These are phyloP conservation scores for Mycena alexandri DNA, from an alignment of 768 basidiomycete species.

Conservation along the genomic window DNA sequence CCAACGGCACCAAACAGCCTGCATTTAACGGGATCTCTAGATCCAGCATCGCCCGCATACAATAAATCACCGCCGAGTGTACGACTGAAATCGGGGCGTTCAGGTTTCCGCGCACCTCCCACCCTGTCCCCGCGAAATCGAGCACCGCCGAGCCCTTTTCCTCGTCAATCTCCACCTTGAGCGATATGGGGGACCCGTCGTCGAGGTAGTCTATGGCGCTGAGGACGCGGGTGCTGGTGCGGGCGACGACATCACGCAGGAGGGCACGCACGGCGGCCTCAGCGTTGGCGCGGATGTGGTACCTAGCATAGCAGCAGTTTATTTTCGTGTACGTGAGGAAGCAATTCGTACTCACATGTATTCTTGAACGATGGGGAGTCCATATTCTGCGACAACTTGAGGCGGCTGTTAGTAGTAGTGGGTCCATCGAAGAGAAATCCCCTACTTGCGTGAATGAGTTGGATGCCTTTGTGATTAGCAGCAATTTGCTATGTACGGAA, in stretches of 20 bases:
- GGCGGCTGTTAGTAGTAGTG: constrained; percentile 28
- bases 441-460: constrained; percentile 84
- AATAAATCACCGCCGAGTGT: constrained; percentile 90
- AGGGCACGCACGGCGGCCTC: constrained; percentile 89
- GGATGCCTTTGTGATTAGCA: constrained; percentile 92
- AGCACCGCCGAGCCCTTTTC: constrained; percentile 81
- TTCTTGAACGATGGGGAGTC: constrained; percentile 87
- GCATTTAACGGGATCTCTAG: constrained; percentile 93
- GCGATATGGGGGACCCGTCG: constrained; percentile 85
- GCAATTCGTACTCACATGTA: constrained; percentile 69
- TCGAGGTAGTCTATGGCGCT: constrained; percentile 87
- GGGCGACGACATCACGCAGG: constrained; percentile 79
- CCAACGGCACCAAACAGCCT: constrained; percentile 90
- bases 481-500: constrained; percentile 80
- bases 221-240: constrained; percentile 73
- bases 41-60: constrained; percentile 89
- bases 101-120: constrained; percentile 86
- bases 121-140: constrained; percentile 88
- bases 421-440: constrained; percentile 10
- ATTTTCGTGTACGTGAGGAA: too few relatives aligned
- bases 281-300: constrained; percentile 89
- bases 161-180: constrained; percentile 84
- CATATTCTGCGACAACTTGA: constrained; percentile 88
- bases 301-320: constrained; percentile 29
- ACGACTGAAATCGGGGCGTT: constrained; percentile 90